Percentiles rank a stretch among this genome's conserved stretches.
These are phyloP conservation scores for Orbilia blumenaviensis DNA, from an alignment of 2,329 filamentous ascomycete species.

Conservation along the genomic window DNA sequence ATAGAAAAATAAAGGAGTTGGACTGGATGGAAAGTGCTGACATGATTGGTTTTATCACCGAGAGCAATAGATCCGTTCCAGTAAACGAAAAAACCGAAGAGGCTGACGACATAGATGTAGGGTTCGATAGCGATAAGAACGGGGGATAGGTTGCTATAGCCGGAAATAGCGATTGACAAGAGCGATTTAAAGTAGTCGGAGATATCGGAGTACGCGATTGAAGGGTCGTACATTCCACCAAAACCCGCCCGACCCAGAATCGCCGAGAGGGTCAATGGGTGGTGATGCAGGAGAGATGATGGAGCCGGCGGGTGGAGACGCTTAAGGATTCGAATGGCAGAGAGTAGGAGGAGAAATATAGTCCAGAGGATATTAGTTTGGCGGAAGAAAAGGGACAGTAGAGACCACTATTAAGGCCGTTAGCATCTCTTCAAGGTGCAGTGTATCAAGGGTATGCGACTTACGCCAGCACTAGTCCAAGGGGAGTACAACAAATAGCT, in stretches of 20 bases:
- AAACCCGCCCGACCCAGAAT: constrained; percentile 16
- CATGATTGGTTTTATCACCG: constrained; percentile 92
- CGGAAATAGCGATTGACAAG: constrained; percentile 72
- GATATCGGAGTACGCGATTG: constrained; percentile 55
- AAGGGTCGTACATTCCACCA: constrained; percentile 45
- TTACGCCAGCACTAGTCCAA: constrained; percentile 53
- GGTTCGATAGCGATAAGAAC: constrained; percentile 63
- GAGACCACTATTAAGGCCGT: constrained; percentile 66
- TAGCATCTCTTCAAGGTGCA: constrained; percentile 57
- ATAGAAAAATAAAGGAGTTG: constrained; percentile 98
- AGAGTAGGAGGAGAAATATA: constrained; percentile 73
- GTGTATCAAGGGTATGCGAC: constrained; percentile 62
- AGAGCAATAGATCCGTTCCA: constrained; percentile 95
- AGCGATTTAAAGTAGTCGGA: constrained; percentile 68
- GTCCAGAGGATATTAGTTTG: constrained; percentile 99
- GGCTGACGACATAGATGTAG: constrained; percentile 70
- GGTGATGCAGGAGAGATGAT: constrained; percentile 33
- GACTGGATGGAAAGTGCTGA: constrained; percentile 84
- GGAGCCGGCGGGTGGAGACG: constrained; percentile 60
- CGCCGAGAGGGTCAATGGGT: constrained; percentile 31
- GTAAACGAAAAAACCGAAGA: constrained; percentile 78
- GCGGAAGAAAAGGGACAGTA: constrained; percentile 76
- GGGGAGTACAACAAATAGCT: constrained; percentile 62
- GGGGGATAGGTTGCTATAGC: constrained; percentile 63
- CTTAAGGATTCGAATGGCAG: constrained; percentile 41